These are phyloP conservation scores for Fusarium odoratissimum DNA, from an alignment of 2,329 filamentous ascomycete genomes.

Conservation along the genomic window DNA sequence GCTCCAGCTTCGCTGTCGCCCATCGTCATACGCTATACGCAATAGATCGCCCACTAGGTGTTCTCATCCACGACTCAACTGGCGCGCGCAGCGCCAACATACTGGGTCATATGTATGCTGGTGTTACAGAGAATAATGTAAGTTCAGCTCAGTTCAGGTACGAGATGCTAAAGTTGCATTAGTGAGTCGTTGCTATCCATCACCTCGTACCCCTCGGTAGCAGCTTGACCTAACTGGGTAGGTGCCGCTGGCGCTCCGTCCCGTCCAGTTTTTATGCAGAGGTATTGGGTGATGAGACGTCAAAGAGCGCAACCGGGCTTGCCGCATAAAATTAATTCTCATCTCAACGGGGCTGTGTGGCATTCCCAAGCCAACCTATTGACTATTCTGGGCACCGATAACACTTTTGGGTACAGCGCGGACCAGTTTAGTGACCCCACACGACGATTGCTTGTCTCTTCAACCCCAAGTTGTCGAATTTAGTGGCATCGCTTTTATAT, in stretches of 20 bases:
- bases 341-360: slow-evolving; percentile 13
- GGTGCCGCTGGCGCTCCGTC: slow-evolving; percentile 40
- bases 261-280: slow-evolving; percentile 38
- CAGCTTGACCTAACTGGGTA: slow-evolving; percentile 30
- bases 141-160: slow-evolving; percentile 32
- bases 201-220: slow-evolving; percentile 5
- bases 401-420: slow-evolving; percentile 15
- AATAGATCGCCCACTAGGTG: slow-evolving; percentile 32
- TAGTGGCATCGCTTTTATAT: slow-evolving; percentile 22
- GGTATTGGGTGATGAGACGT: slow-evolving; percentile 17
- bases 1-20: slow-evolving; percentile 8
- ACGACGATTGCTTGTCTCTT: slow-evolving; percentile 19
- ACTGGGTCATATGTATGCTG: slow-evolving; percentile 11
- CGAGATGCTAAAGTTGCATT: slow-evolving; percentile 21
- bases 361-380: slow-evolving; percentile 8
- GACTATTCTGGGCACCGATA: slow-evolving; percentile 22
- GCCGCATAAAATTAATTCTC: slow-evolving; percentile 46
- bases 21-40: slow-evolving; percentile 36
- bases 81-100: slow-evolving; percentile 18
- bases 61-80: slow-evolving; percentile 37
- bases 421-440: slow-evolving; percentile 26
- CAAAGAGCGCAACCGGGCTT: slow-evolving; percentile 38
- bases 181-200: neutral
- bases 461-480: slow-evolving; percentile 1
- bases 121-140: slow-evolving; percentile 26